These are phyloP conservation scores for Toxicodendron radicans DNA, from an alignment of 345 rosid genomes.

Conservation along the genomic window DNA sequence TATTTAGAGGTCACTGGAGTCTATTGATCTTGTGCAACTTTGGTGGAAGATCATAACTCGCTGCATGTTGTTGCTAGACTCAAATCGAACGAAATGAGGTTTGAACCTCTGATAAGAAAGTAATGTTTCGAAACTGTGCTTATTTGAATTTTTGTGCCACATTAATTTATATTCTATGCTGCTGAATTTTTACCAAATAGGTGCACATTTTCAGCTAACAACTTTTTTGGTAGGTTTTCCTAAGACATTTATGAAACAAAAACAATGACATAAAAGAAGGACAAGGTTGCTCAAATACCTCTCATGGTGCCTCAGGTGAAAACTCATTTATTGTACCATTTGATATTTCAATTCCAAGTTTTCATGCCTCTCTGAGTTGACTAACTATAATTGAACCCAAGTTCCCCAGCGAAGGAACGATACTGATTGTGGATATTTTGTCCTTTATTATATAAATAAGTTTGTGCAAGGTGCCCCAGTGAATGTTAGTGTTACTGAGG, in stretches of 20 bases:
- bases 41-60: constrained; percentile 34
- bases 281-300: constrained; percentile 29
- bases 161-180: background rate
- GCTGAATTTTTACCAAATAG: no score
- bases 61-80: constrained; percentile 49
- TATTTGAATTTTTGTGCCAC: background rate
- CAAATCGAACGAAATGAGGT: constrained; percentile 36
- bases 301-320: constrained; percentile 46
- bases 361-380: background rate
- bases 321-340: background rate
- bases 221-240: constrained; percentile 33
- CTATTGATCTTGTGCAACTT: constrained; percentile 51
- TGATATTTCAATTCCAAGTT: background rate
- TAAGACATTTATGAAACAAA: constrained; percentile 36
- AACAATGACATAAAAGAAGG: constrained; percentile 26
- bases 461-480: constrained; percentile 39
- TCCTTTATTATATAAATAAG: constrained; percentile 40
- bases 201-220: no score
- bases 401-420: constrained; percentile 47
- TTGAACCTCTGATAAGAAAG: constrained; percentile 48
- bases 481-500: constrained; percentile 28
- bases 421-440: constrained; percentile 44
- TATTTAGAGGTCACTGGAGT: constrained; percentile 46
- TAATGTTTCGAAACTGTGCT: constrained; percentile 12
- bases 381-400: constrained; percentile 15